Evolutionary conservation across 2,329 filamentous ascomycete species (phyloP).

Genomic region (Sporothrix variecibatus): DNA sequence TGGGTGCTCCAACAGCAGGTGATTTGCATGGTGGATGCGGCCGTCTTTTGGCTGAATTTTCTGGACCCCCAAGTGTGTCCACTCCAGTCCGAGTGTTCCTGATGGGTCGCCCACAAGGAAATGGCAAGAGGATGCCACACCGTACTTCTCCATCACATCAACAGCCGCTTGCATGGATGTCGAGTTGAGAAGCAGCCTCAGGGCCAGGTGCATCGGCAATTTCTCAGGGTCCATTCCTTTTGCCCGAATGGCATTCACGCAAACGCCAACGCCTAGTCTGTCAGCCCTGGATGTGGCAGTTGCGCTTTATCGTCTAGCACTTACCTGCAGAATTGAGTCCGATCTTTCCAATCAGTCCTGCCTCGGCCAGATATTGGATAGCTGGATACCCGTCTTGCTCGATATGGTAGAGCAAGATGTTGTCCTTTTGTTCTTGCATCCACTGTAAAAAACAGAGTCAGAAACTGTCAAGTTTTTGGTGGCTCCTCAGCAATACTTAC

Average conservation of each 20-base stretch:
- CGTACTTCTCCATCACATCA: background rate
- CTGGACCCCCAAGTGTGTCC: background rate
- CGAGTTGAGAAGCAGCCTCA: constrained; percentile 57
- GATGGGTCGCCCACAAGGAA: constrained; percentile 13
- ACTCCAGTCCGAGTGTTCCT: background rate
- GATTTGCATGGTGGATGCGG: constrained; percentile 23
- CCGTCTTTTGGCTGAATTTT: background rate
- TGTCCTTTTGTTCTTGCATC: constrained; percentile 20
- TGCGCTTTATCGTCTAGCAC: background rate
- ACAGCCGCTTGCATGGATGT: background rate
- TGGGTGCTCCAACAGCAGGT: constrained; percentile 11
- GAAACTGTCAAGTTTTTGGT: background rate
- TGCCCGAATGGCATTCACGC: constrained; percentile 63
- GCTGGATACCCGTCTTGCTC: constrained; percentile 41
- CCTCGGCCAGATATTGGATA: constrained; percentile 59
- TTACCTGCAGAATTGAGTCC: constrained; percentile 52
- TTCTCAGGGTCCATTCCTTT: constrained; percentile 53
- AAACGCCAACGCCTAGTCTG: constrained; percentile 57
- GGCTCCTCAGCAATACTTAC: background rate
- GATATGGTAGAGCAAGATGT: constrained; percentile 2
- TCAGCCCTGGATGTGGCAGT: background rate
- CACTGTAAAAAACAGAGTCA: constrained; percentile 30
- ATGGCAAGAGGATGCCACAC: constrained; percentile 22
- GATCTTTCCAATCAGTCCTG: constrained; percentile 65
- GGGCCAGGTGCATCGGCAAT: constrained; percentile 63